These are phyloP conservation scores for Bacidia gigantensis DNA, from an alignment of 495 filamentous ascomycete genomes.

Conservation along the genomic window DNA sequence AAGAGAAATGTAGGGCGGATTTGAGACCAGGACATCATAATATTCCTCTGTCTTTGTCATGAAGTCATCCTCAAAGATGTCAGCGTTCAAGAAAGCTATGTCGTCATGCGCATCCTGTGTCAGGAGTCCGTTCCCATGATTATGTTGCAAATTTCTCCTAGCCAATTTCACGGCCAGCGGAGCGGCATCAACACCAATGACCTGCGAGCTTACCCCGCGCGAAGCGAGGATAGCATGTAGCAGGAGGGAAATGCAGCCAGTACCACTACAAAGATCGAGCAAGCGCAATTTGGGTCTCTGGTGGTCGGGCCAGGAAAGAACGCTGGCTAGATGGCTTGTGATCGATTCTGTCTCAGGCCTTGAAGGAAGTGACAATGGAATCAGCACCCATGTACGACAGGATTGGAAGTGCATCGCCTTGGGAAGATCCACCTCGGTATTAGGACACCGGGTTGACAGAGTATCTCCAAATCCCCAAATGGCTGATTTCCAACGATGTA, in stretches of 20 bases:
- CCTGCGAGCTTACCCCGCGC: slow-evolving; percentile 19
- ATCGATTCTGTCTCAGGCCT: slow-evolving; percentile 57
- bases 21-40: slow-evolving; percentile 67
- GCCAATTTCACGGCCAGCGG: slow-evolving; percentile 47
- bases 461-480: slow-evolving; percentile 73
- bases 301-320: slow-evolving; percentile 23
- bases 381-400: too few relatives aligned
- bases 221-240: slow-evolving; percentile 42
- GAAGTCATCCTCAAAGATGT: slow-evolving; percentile 35
- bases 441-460: slow-evolving; percentile 58
- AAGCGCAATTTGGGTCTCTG: slow-evolving; percentile 34
- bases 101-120: slow-evolving; percentile 20
- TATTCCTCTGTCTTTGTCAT: neutral
- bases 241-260: slow-evolving; percentile 77
- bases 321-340: slow-evolving; percentile 39
- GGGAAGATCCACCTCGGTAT: slow-evolving; percentile 54
- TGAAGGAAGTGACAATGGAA: slow-evolving; percentile 11
- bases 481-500: slow-evolving; percentile 83
- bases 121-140: slow-evolving; percentile 25
- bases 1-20: slow-evolving; percentile 81
- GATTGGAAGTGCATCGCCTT: neutral
- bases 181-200: slow-evolving; percentile 31
- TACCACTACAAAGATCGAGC: slow-evolving; percentile 79
- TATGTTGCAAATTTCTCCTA: slow-evolving; percentile 42
- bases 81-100: slow-evolving; percentile 36